These are phyloP conservation scores for Hanseniaspora vineae DNA, from an alignment of 805 yeast genomes.

Conservation along the genomic window DNA sequence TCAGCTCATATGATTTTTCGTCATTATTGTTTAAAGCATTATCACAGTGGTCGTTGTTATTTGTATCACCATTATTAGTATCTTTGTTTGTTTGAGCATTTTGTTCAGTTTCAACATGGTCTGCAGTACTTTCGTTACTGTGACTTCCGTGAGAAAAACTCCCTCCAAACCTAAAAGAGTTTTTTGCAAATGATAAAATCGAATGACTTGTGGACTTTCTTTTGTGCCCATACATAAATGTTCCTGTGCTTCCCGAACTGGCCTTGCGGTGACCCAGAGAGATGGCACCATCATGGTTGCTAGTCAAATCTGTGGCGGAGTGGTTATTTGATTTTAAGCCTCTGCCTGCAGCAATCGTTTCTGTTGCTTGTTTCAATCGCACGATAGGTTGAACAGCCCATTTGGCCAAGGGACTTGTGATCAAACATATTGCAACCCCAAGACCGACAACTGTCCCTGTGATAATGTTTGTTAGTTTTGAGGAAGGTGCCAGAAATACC, in stretches of 20 bases:
- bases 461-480: constrained; percentile 50
- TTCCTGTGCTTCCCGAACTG: not conserved
- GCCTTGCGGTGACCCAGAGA: not conserved
- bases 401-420: constrained; percentile 76
- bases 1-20: no score
- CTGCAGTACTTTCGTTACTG: not conserved
- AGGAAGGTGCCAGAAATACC: constrained; percentile 50
- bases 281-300: not conserved
- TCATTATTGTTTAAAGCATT: no score
- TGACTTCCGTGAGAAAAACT: no score
- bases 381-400: constrained; percentile 78
- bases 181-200: not conserved
- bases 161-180: no score
- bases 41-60: no score
- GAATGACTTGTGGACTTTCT: not conserved
- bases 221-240: not conserved
- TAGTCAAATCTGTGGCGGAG: not conserved
- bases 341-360: constrained; percentile 32
- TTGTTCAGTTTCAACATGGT: no score
- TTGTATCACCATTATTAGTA: no score
- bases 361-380: constrained; percentile 70
- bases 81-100: no score
- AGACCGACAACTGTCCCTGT: constrained; percentile 69
- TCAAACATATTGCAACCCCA: constrained; percentile 51
- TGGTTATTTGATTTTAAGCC: constrained; percentile 20